Base-by-base conservation (phyloP, 2,329 filamentous ascomycete genomes). In the Claviceps arundinis region DNA sequence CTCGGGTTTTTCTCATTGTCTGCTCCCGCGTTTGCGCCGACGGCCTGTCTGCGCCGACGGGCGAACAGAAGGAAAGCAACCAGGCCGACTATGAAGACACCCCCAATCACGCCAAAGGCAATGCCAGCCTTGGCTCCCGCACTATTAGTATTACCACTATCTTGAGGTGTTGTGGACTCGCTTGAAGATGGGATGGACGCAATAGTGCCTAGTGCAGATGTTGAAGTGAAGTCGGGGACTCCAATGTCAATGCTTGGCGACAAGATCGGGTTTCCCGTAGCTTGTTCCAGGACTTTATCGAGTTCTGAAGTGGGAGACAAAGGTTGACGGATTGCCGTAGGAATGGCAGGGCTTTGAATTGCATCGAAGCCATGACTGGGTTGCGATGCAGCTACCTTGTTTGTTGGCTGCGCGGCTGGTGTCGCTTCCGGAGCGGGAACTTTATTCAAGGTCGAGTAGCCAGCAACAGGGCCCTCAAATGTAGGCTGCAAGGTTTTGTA, bases 91-190 rank as follows among this genome's bases (percentile, higher is more conserved):
- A 84, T 67, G 37, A 84, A 78, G 26, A 95, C 60, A 48, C 79
- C 80, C 6, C 84, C 73, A 37, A 96, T 69, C 47, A 94, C 80
- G 61, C 89, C 90, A 63, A 96, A 82, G 5, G 85, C 88, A 56
- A 96, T 78, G 55, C 93, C 93, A 44, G 89, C 90, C 68, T 89
- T 93, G 43, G 70, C 65, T 34, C 70, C 76, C 8, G 66, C 55
- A 47, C 60, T 65, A 38, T 57, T 60, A 7, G 63, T 61, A 14
- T 57, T 48, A 9, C 53, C 48, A 6, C 42, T 47, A 3, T 46
- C 45, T 22, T 50, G 44, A 2, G n/a, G 41, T 17, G 40, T 30
- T 2, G 48, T 37, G 3, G 59, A 53, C 4, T 57, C 40, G 8
- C 54, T 48, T 11, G 58, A 53, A 17, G 58, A 52, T 4, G 60